Base-by-base conservation (phyloP, 257 asterid genomes). In the Penstemon davidsonii region DNA sequence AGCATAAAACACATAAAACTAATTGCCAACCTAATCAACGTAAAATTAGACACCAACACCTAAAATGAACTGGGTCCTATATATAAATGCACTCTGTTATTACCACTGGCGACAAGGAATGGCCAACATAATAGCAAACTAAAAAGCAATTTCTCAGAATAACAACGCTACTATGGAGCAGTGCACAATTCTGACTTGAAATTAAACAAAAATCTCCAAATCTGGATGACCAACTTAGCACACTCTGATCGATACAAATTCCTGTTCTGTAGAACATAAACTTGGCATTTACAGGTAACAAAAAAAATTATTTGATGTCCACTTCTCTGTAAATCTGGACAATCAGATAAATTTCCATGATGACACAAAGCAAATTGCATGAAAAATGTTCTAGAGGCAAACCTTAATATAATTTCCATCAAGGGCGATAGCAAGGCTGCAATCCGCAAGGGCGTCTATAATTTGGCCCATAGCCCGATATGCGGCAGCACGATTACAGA, bases 401-500 rank as follows among this genome's bases (percentile, higher is more conserved):
- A 93, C 99, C 99, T 93, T 93, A 60, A 77, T 70, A 74, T 88
- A 93, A 74, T 72, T 85, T 75, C 81, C 84, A 83, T 93, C 96
- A 67, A 93, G 96, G 60, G 99, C 97, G 60, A 90, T 83, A 70
- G 99, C 96, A 72, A 88, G 81, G 85, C 88, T 85, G 86, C 97
- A 93, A 79, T 93, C 99, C 50, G 99, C 89, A 69, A 93, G 79
- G 67, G 99, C 99, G 75, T 90, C 99, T 63, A 87, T 55, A 68
- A 84, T 85, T 73, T 93, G 99, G 64, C 94, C 95, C 92, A 83
- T 76, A 62, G 96, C 88, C 63, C 91, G 80, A 78, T 87, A 93
- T 54, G 96, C 96, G 73, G 97, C 97, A 53, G 99, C 97, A 43
- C 99, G 96, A 72, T 93, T 93, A 76, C 99, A 84, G 39, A 88